Conservation (phyloP, 2,329 filamentous ascomycete genomes). For the Ophiostoma perfectum region DNA sequence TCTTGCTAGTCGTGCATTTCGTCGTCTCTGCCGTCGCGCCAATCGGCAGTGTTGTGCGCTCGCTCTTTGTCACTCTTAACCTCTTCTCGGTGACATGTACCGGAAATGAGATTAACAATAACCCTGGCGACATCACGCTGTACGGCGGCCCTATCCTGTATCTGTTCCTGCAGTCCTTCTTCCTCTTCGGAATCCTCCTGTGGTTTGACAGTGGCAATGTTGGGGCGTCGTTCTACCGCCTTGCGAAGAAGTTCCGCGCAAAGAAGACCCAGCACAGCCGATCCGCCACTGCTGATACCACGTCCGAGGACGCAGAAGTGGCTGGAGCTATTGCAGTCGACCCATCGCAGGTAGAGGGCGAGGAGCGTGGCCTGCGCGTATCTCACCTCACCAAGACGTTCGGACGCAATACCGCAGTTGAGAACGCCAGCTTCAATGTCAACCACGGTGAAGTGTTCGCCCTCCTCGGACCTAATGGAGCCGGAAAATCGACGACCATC, state of each 20-base stretch:
- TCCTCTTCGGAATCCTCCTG: constrained; percentile 67
- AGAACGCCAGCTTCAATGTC: constrained; percentile 81
- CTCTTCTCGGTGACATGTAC: constrained; percentile 76
- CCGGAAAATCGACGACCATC: constrained; percentile 87
- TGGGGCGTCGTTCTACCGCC: constrained; percentile 41
- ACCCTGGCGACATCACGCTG: constrained; percentile 64
- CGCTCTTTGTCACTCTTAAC: constrained; percentile 73
- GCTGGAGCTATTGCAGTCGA: constrained; percentile 58
- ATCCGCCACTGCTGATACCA: constrained; percentile 27
- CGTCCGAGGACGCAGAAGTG: constrained; percentile 55
- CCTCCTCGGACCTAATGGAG: constrained; percentile 82
- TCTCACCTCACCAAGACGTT: constrained; percentile 77
- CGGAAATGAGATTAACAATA: constrained; percentile 55
- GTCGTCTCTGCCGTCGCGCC: constrained; percentile 69
- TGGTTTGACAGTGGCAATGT: constrained; percentile 74
- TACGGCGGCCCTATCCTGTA: constrained; percentile 86
- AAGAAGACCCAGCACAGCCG: background rate
- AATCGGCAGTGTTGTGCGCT: constrained; percentile 66
- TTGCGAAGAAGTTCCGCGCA: constrained; percentile 12
- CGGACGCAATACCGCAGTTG: constrained; percentile 69
- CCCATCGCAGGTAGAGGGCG: background rate
- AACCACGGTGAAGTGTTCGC: constrained; percentile 79
- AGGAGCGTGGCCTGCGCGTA: constrained; percentile 69
- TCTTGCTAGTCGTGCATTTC: constrained; percentile 67
- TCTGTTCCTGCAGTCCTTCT: constrained; percentile 64